Evolutionary conservation across 257 asterid species (phyloP).

Genomic region (Nemophila menziesii): DNA sequence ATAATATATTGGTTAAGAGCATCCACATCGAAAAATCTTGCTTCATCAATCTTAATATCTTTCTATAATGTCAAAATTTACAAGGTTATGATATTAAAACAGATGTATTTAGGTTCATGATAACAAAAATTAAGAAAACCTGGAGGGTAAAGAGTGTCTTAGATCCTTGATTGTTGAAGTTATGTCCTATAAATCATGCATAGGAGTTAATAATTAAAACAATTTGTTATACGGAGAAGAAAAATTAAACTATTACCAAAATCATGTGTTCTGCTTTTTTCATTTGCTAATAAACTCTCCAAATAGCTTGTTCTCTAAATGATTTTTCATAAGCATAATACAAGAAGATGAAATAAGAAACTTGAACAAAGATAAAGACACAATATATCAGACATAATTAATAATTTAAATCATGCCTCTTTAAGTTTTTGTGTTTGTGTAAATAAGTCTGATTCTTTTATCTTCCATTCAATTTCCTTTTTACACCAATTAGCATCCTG

Average conservation of each 20-base stretch:
- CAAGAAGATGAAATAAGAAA: constrained; percentile 4
- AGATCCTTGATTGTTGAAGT: constrained; percentile 24
- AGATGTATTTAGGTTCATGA: background rate
- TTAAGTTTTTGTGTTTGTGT: constrained; percentile 33
- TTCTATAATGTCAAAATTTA: constrained; percentile 30
- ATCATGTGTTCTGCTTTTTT: constrained; percentile 21
- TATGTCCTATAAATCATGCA: constrained; percentile 31
- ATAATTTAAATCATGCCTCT: too few species aligned
- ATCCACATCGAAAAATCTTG: constrained; percentile 77
- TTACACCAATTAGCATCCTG: constrained; percentile 46
- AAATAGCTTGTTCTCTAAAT: constrained; percentile 41
- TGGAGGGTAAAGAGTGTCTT: constrained; percentile 30
- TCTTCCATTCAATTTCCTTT: constrained; percentile 62
- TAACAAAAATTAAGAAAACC: constrained; percentile 23
- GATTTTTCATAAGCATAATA: constrained; percentile 12
- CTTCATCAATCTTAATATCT: constrained; percentile 59
- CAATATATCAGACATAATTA: too few species aligned
- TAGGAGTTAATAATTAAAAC: constrained; percentile 4
- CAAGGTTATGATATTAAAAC: constrained; percentile 1
- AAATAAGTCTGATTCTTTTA: constrained; percentile 45
- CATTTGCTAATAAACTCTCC: constrained; percentile 31
- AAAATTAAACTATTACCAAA: constrained; percentile 25
- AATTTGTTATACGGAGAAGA: constrained; percentile 2
- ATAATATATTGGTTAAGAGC: constrained; percentile 33
- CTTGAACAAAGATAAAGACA: background rate